Evolutionary conservation across 1,139 yeast genomes (phyloP), one percentile per base, ranked within the genome.

Genomic region (Nakaseomyces uthaithaninus): DNA sequence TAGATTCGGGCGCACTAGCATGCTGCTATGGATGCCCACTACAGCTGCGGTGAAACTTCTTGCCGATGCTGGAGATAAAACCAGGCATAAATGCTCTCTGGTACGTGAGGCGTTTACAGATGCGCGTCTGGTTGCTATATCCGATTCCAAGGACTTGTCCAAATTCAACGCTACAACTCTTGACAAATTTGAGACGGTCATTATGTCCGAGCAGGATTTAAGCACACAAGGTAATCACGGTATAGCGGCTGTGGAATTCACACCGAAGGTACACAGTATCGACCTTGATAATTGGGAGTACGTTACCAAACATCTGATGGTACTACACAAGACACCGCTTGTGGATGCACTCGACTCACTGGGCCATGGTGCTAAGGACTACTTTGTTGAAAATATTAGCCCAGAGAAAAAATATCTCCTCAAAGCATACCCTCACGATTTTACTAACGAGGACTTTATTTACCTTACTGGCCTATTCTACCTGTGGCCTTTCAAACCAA

Each of bases 401-500:
- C 39, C 46, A 7, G 61, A 58, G 0, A 18, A 24, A 16, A 10
- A 14, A 9, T 16, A 23, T 11, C 42, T 79, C 3, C 52, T 75
- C 42, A 56, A 70, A 9, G 73, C 69, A 45, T 54, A 59, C 3
- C 74, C 83, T 0, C 60, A 65, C 15, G 72, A 72, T 2, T 62
- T 87, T 43, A 65, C 75, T 0, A 55, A 66, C 4, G 73, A 72
- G 1, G 93, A 86, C 15, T 67, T 80, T 45, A 45, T 66, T 6
- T 51, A 57, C 4, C 56, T 89, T 7, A 68, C 77, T 3, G 59
- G 70, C 4, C 68, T 64, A 3, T 84, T 80, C 55, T 71, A 69
- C 36, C 57, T 64, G 17, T 89, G 97, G 97, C 93, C 97, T 0
- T 89, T 87, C 66, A 86, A 80, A 60, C 96, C 96, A 0, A 71